Evolutionary conservation across 805 yeast species (phyloP).

Genomic region (Saturnispora serradocipensis): DNA sequence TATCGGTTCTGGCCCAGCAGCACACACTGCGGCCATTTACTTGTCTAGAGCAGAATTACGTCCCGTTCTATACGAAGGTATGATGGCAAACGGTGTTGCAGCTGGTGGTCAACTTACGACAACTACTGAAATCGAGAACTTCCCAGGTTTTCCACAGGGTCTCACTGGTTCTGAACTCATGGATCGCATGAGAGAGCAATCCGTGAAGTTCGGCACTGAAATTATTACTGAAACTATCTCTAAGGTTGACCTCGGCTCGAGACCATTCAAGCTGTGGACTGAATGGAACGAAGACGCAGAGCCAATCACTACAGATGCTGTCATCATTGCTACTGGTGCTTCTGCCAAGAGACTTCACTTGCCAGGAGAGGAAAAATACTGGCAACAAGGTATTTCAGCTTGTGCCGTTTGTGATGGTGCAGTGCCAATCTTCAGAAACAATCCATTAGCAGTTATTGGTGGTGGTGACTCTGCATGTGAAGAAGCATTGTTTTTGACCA

Average conservation of each 20-base stretch:
- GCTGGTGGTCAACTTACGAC: slow-evolving; percentile 99
- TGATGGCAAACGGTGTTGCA: slow-evolving; percentile 95
- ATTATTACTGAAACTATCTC: slow-evolving; percentile 92
- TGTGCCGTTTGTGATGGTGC: slow-evolving; percentile 99
- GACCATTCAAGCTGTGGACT: slow-evolving; percentile 95
- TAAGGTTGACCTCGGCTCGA: slow-evolving; percentile 77
- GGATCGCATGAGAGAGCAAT: slow-evolving; percentile 91
- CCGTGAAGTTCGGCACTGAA: slow-evolving; percentile 81
- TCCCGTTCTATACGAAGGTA: slow-evolving; percentile 91
- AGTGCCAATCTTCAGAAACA: slow-evolving; percentile 95
- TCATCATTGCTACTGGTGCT: slow-evolving; percentile 95
- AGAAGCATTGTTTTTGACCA: slow-evolving; percentile 94
- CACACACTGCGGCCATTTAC: slow-evolving; percentile 98
- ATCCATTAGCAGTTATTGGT: slow-evolving; percentile 95
- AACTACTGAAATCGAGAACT: slow-evolving; percentile 96
- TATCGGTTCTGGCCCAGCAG: slow-evolving; percentile 98
- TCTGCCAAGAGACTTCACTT: slow-evolving; percentile 88
- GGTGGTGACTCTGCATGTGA: slow-evolving; percentile 99
- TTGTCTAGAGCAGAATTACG: slow-evolving; percentile 92
- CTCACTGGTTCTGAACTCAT: slow-evolving; percentile 79
- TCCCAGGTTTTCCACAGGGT: slow-evolving; percentile 97
- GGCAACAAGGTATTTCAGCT: slow-evolving; percentile 99
- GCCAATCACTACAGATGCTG: slow-evolving; percentile 88
- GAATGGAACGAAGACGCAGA: slow-evolving; percentile 89
- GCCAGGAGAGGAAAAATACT: slow-evolving; percentile 95